Conservation (phyloP, 331 rosid species). For the Arachis monticola region DNA sequence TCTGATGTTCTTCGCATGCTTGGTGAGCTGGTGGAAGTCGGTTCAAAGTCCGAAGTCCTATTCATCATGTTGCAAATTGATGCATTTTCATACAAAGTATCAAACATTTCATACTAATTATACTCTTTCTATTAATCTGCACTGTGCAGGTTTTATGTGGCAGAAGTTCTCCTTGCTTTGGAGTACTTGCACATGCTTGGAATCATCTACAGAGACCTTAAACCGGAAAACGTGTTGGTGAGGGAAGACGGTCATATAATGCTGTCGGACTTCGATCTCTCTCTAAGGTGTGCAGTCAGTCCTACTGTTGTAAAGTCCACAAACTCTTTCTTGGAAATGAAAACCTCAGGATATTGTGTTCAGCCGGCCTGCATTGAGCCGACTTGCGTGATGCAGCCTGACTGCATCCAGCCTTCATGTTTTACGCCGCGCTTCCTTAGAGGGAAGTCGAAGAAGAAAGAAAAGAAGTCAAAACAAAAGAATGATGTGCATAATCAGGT, state of each 20-base stretch:
- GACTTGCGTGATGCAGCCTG: slow-evolving; percentile 77
- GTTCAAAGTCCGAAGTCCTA: not conserved
- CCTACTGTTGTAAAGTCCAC: slow-evolving; percentile 81
- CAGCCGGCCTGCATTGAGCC: slow-evolving; percentile 89
- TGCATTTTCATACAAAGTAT: not conserved
- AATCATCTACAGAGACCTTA: slow-evolving; percentile 89
- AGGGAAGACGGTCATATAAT: slow-evolving; percentile 98
- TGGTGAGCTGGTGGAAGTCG: not conserved
- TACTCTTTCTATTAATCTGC: slow-evolving; percentile 29
- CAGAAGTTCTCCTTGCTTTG: slow-evolving; percentile 96
- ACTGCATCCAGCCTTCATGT: slow-evolving; percentile 87
- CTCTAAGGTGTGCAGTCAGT: slow-evolving; percentile 87
- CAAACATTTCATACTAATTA: not conserved
- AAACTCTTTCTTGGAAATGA: slow-evolving; percentile 55
- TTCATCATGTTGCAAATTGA: not conserved
- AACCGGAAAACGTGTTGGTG: slow-evolving; percentile 93
- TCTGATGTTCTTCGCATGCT: not conserved
- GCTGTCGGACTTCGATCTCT: slow-evolving; percentile 96
- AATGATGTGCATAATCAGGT: slow-evolving; percentile 72
- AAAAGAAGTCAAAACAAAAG: slow-evolving; percentile 63
- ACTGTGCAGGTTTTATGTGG: slow-evolving; percentile 83
- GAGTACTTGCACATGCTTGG: slow-evolving; percentile 99
- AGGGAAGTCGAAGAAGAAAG: slow-evolving; percentile 65
- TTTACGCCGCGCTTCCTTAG: slow-evolving; percentile 70
- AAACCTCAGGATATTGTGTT: slow-evolving; percentile 71